A percentile compares a stretch with the other conserved stretches of the same genome.
Evolutionary conservation across 2,329 filamentous ascomycete genomes (phyloP).

Genomic region (Fusarium pseudograminearum): DNA sequence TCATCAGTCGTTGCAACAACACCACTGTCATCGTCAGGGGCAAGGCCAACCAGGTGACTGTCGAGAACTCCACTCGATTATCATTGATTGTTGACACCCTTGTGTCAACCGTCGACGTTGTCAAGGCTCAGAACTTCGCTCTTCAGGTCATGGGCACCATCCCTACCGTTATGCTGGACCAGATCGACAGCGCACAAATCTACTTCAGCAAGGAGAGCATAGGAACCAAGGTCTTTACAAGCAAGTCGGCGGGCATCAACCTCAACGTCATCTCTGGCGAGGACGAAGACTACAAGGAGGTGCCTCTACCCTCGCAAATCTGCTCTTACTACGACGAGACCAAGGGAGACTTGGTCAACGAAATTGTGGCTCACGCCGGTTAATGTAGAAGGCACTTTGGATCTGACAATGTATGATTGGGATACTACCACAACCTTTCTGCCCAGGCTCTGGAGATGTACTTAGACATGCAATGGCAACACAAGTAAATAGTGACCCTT

Average conservation of each 20-base stretch:
- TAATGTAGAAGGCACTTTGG: constrained; percentile 56
- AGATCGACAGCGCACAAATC: constrained; percentile 89
- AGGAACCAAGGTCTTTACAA: constrained; percentile 85
- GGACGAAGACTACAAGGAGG: constrained; percentile 87
- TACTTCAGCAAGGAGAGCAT: constrained; percentile 87
- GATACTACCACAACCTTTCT: constrained; percentile 21
- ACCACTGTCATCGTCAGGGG: constrained; percentile 89
- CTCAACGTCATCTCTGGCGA: constrained; percentile 80
- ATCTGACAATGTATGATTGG: constrained; percentile 38
- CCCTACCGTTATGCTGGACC: constrained; percentile 90
- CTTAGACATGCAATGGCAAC: constrained; percentile 23
- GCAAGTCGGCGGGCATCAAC: constrained; percentile 89
- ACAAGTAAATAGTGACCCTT: constrained; percentile 8
- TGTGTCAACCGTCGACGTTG: constrained; percentile 91
- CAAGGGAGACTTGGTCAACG: constrained; percentile 82
- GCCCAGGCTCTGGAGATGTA: constrained; percentile 21
- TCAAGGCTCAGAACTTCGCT: constrained; percentile 95
- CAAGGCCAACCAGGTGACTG: constrained; percentile 96
- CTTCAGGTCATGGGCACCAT: constrained; percentile 89
- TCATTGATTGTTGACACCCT: constrained; percentile 90
- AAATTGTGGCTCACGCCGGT: constrained; percentile 95
- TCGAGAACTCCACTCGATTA: constrained; percentile 88
- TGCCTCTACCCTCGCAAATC: constrained; percentile 90
- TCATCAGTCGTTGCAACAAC: constrained; percentile 93
- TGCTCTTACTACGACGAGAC: constrained; percentile 77